These are phyloP conservation scores for Populus euphratica DNA, from an alignment of 345 rosid genomes.

Conservation along the genomic window DNA sequence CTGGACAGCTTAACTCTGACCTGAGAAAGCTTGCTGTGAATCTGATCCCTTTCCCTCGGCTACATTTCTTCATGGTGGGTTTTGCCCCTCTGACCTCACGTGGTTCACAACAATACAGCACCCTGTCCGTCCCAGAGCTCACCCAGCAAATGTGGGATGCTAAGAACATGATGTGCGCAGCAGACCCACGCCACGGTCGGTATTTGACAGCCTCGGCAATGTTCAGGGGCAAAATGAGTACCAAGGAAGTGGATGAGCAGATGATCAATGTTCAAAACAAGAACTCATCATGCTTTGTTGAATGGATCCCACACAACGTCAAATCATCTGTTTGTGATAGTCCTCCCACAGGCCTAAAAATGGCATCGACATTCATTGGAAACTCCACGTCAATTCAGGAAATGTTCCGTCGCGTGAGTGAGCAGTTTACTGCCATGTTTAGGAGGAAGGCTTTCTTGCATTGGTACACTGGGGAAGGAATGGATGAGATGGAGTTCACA, in stretches of 20 bases:
- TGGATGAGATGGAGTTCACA: slow-evolving; percentile 73
- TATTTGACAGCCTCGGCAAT: slow-evolving; percentile 51
- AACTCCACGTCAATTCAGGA: slow-evolving; percentile 53
- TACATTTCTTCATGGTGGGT: slow-evolving; percentile 61
- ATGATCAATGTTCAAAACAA: slow-evolving; percentile 73
- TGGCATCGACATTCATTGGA: slow-evolving; percentile 50
- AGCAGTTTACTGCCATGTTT: slow-evolving; percentile 65
- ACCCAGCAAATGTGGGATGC: slow-evolving; percentile 58
- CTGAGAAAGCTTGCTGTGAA: slow-evolving; percentile 66
- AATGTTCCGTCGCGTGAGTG: slow-evolving; percentile 44
- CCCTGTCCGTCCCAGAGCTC: slow-evolving; percentile 48
- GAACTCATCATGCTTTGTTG: slow-evolving; percentile 63
- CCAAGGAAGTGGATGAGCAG: slow-evolving; percentile 53
- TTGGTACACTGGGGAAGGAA: slow-evolving; percentile 65
- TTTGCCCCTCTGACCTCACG: slow-evolving; percentile 51
- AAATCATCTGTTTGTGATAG: slow-evolving; percentile 50
- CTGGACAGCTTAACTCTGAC: slow-evolving; percentile 71
- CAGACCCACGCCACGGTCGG: slow-evolving; percentile 45
- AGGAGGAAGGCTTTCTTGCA: slow-evolving; percentile 78
- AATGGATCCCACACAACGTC: slow-evolving; percentile 64
- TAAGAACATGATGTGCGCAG: slow-evolving; percentile 56
- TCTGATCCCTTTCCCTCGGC: slow-evolving; percentile 51
- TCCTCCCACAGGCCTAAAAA: slow-evolving; percentile 47
- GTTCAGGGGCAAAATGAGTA: slow-evolving; percentile 52
- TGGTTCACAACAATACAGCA: slow-evolving; percentile 48